These are phyloP conservation scores for Talaromyces sp. DNA, from an alignment of 2,329 filamentous ascomycete genomes.

Conservation along the genomic window DNA sequence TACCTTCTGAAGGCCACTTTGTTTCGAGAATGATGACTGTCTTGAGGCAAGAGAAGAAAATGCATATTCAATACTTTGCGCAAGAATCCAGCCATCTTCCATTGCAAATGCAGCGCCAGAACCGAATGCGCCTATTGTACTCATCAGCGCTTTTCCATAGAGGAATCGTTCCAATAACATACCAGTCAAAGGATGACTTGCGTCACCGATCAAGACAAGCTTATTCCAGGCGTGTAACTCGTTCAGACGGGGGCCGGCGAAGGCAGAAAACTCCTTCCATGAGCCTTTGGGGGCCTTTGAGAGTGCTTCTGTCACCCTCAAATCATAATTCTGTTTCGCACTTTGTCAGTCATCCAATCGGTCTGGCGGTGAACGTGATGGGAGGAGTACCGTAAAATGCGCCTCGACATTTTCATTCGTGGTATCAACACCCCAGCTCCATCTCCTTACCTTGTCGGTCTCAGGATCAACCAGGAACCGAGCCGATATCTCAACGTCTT, in stretches of 20 bases:
- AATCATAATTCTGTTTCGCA: slow-evolving; percentile 38
- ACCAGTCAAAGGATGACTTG: slow-evolving; percentile 54
- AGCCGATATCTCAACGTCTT: slow-evolving; percentile 40
- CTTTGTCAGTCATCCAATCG: neutral
- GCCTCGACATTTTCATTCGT: slow-evolving; percentile 28
- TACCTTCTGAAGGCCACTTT: slow-evolving; percentile 26
- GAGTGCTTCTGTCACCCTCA: slow-evolving; percentile 40
- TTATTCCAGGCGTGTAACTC: slow-evolving; percentile 43
- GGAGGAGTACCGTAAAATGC: slow-evolving; percentile 34
- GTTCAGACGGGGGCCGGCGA: slow-evolving; percentile 45
- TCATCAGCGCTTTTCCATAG: neutral
- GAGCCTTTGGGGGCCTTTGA: slow-evolving; percentile 34
- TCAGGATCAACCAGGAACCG: slow-evolving; percentile 32
- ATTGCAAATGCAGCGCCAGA: slow-evolving; percentile 35
- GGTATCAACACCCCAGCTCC: slow-evolving; percentile 24
- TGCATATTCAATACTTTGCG: slow-evolving; percentile 30
- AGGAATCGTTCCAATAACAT: neutral
- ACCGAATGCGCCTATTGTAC: slow-evolving; percentile 37
- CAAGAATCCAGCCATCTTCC: slow-evolving; percentile 45
- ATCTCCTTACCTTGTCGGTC: slow-evolving; percentile 18
- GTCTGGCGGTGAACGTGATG: slow-evolving; percentile 18
- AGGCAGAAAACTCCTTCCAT: slow-evolving; percentile 50
- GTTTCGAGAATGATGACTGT: neutral
- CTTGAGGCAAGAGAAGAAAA: slow-evolving; percentile 8
- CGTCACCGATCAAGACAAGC: slow-evolving; percentile 53